phyloP scores from a whole-genome alignment of 2,329 filamentous ascomycete genomes.

The Aplosporella prunicola region DNA sequence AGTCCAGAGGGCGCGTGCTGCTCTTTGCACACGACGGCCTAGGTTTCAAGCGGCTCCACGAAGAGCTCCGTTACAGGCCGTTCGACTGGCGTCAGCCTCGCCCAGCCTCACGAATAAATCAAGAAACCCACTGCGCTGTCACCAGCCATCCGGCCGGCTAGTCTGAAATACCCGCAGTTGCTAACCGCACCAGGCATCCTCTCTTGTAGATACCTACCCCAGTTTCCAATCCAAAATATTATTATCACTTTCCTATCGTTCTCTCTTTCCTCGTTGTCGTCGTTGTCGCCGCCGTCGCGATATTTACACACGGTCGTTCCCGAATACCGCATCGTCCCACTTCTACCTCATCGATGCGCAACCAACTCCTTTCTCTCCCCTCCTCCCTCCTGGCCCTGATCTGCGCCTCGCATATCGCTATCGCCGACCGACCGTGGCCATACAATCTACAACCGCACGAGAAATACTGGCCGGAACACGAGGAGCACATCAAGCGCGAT shows the following conservation, averaged over 20 bases:
- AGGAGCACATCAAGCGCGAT: slow-evolving; percentile 33
- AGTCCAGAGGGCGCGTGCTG: too few species aligned
- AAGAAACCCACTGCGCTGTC: not conserved
- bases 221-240: too few species aligned
- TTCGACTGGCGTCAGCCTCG: too few species aligned
- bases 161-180: not conserved
- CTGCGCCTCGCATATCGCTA: not conserved
- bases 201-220: not conserved
- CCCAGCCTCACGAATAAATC: not conserved
- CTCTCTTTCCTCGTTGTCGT: too few species aligned
- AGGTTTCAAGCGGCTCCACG: too few species aligned
- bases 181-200: not conserved
- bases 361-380: slow-evolving; percentile 4
- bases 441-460: slow-evolving; percentile 36
- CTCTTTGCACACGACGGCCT: too few species aligned
- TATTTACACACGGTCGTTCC: too few species aligned
- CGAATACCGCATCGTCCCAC: not conserved
- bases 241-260: not conserved
- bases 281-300: too few species aligned
- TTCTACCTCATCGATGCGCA: slow-evolving; percentile 1
- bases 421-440: slow-evolving; percentile 31
- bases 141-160: not conserved
- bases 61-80: too few species aligned
- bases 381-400: slow-evolving; percentile 4
- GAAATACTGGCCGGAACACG: slow-evolving; percentile 41